A percentile compares a stretch with the other conserved stretches of the same genome.
phyloP scores from a whole-genome alignment of 1,139 yeast species.

The Sugiyamaella novakii region DNA sequence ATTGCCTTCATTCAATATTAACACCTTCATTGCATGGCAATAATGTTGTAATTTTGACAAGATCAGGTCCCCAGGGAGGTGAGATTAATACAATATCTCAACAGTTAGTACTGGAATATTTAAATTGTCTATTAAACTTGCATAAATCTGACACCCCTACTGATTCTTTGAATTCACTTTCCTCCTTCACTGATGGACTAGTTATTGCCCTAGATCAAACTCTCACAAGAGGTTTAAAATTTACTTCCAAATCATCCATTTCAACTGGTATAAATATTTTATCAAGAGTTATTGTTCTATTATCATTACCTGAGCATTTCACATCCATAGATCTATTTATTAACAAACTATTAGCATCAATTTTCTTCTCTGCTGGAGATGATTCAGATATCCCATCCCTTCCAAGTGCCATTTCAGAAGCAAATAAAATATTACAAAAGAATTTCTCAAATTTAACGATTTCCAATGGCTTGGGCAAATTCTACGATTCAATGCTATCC shows the following conservation, averaged over 20 bases:
- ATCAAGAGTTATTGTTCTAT: conserved; percentile 1
- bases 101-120: conserved; percentile 8
- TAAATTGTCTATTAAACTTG: conserved; percentile 2
- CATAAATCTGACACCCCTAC: neutral
- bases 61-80: conserved; percentile 3
- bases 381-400: conserved; percentile 1
- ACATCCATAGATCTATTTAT: neutral
- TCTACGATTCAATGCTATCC: conserved; percentile 5
- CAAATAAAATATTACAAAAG: neutral
- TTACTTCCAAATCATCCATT: conserved; percentile 4
- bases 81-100: conserved; percentile 6
- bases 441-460: neutral
- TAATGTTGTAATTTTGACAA: conserved; percentile 1
- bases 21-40: conserved; percentile 3
- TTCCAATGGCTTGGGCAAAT: conserved; percentile 2
- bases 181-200: conserved; percentile 11
- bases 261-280: conserved; percentile 3
- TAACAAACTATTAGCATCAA: conserved; percentile 3
- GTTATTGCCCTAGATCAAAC: neutral
- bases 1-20: neutral
- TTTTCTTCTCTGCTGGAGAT: neutral
- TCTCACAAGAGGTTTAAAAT: conserved; percentile 5
- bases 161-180: neutral
- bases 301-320: neutral
- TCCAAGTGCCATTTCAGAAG: conserved; percentile 3